Evolutionary conservation across 2,329 filamentous ascomycete species (phyloP).

Genomic region (Rutstroemia sydowiana): DNA sequence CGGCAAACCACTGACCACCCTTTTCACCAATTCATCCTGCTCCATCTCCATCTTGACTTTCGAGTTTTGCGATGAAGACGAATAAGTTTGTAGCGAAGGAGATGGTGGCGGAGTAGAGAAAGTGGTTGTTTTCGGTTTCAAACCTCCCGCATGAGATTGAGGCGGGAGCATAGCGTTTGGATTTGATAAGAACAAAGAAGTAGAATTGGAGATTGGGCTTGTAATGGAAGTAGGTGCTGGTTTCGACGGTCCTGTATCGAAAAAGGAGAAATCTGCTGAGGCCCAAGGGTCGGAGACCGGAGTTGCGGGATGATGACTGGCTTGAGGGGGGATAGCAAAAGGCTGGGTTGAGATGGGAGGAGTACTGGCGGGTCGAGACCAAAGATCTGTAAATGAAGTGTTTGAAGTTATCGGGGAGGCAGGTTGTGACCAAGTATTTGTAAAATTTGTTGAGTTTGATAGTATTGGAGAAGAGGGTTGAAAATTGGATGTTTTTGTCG

Average conservation of each 20-base stretch:
- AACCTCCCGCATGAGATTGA: no score
- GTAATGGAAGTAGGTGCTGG: neutral
- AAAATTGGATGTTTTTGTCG: neutral
- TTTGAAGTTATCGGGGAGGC: neutral
- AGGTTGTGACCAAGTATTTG: neutral
- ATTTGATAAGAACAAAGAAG: neutral
- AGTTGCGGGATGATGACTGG: neutral
- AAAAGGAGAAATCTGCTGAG: slow-evolving; percentile 32
- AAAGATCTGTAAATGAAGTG: neutral
- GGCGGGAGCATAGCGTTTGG: neutral
- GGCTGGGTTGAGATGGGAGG: neutral
- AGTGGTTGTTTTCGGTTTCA: no score
- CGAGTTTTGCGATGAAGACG: slow-evolving; percentile 6
- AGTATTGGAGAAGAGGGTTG: neutral
- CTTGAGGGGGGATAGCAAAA: neutral
- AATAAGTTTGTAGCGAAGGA: slow-evolving; percentile 9
- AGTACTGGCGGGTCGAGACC: neutral
- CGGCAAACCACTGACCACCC: slow-evolving; percentile 28
- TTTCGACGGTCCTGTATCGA: no score
- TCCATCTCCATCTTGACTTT: slow-evolving; percentile 26
- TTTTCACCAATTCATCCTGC: slow-evolving; percentile 28
- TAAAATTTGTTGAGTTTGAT: no score
- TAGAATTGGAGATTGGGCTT: neutral
- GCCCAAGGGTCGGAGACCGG: slow-evolving; percentile 28
- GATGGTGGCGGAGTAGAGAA: neutral